These are phyloP conservation scores for Globisporangium paroecandrum DNA, from an alignment of 352 stramenopile species.

Conservation along the genomic window DNA sequence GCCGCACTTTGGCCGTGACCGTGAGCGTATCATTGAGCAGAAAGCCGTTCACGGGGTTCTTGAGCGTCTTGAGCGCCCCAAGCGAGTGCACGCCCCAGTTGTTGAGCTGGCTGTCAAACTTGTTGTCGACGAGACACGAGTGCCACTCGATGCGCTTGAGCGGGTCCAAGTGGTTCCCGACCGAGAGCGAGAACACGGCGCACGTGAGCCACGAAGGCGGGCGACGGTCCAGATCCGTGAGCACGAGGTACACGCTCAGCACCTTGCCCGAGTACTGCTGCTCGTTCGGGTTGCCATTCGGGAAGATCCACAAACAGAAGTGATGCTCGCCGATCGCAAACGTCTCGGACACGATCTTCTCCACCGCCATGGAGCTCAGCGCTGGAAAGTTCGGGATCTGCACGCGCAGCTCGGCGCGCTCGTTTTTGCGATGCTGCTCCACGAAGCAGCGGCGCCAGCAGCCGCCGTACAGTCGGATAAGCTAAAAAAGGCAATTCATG, in stretches of 20 bases:
- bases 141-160: constrained; percentile 68
- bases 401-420: constrained; percentile 53
- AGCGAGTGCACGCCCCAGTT: constrained; percentile 84
- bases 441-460: constrained; percentile 70
- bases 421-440: constrained; percentile 42
- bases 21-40: constrained; percentile 49
- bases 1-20: constrained; percentile 56
- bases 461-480: constrained; percentile 73
- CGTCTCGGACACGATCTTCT: constrained; percentile 78
- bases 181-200: constrained; percentile 69
- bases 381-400: constrained; percentile 48
- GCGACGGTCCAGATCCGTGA: constrained; percentile 61
- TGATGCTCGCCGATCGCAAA: constrained; percentile 67
- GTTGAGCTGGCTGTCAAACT: constrained; percentile 69
- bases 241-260: constrained; percentile 77
- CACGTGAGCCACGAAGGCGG: constrained; percentile 69
- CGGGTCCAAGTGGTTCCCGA: constrained; percentile 47
- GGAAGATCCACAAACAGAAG: constrained; percentile 81
- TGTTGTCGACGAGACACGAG: constrained; percentile 80
- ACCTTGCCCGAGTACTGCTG: constrained; percentile 58
- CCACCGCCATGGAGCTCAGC: constrained; percentile 28
- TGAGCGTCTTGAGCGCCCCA: constrained; percentile 49
- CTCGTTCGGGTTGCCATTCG: constrained; percentile 78
- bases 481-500: constrained; percentile 20
- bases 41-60: constrained; percentile 52